Evolutionary conservation across 2,329 filamentous ascomycete genomes (phyloP).

Genomic region (Diaporthe longicolla): DNA sequence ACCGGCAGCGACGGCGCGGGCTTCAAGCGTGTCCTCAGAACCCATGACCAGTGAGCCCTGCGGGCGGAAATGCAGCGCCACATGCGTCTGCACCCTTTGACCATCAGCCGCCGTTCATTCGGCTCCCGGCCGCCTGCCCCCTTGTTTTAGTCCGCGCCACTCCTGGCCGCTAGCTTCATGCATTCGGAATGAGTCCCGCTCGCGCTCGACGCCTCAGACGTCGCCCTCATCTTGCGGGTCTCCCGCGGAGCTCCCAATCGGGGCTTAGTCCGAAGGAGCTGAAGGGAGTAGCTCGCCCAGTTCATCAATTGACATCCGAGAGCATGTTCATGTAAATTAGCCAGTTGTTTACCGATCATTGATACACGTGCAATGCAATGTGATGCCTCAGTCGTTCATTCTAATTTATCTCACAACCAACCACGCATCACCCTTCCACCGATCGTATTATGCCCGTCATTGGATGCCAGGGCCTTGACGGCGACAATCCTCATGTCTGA

Average conservation of each 20-base stretch:
- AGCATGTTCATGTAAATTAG: not conserved
- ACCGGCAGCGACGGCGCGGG: not conserved
- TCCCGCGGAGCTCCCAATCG: not conserved
- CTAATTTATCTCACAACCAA: not conserved
- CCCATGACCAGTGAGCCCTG: not conserved
- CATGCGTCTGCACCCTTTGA: slow-evolving; percentile 8
- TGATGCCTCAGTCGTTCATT: slow-evolving; percentile 16
- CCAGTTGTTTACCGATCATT: not conserved
- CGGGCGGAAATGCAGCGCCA: slow-evolving; percentile 6
- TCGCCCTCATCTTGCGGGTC: not conserved
- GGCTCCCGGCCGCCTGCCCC: not conserved
- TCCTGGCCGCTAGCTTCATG: slow-evolving; percentile 8
- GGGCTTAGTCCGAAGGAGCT: not conserved
- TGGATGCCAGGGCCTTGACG: not conserved
- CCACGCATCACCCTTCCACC: not conserved
- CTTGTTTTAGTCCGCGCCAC: slow-evolving; percentile 17
- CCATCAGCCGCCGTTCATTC: not conserved
- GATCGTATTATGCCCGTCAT: not conserved
- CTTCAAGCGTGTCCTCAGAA: not conserved
- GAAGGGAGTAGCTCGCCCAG: not conserved
- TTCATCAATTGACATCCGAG: not conserved
- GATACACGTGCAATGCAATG: slow-evolving; percentile 5
- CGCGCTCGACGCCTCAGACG: not conserved
- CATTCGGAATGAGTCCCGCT: slow-evolving; percentile 6
- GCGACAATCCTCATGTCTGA: not conserved